These are phyloP conservation scores for Phytophthora pluvialis DNA, from an alignment of 352 stramenopile species.

Conservation along the genomic window DNA sequence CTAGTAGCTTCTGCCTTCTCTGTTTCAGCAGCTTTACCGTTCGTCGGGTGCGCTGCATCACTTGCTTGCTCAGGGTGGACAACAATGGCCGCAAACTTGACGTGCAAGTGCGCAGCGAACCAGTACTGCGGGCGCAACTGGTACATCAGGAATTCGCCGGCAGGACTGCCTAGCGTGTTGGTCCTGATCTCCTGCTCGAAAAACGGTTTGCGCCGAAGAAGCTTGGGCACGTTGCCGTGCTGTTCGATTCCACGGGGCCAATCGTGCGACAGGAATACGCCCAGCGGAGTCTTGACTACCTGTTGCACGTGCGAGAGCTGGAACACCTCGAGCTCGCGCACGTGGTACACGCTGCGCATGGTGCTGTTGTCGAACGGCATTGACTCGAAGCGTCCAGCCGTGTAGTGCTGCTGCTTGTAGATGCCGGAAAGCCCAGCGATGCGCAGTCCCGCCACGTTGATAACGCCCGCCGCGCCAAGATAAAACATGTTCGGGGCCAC, in stretches of 20 bases:
- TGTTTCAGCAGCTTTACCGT: slow-evolving; percentile 3
- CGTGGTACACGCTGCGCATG: slow-evolving; percentile 96
- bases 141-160: slow-evolving; percentile 93
- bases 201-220: slow-evolving; percentile 96
- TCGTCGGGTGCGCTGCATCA: not conserved
- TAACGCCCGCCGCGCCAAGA: slow-evolving; percentile 93
- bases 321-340: slow-evolving; percentile 94
- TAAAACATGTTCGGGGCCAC: slow-evolving; percentile 99
- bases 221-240: slow-evolving; percentile 88
- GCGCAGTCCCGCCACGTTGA: slow-evolving; percentile 92
- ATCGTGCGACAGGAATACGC: slow-evolving; percentile 98
- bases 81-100: slow-evolving; percentile 98
- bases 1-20: slow-evolving; percentile 2
- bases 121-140: slow-evolving; percentile 94
- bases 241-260: slow-evolving; percentile 98
- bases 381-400: slow-evolving; percentile 89
- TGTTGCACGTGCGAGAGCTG: slow-evolving; percentile 86
- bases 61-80: slow-evolving; percentile 56
- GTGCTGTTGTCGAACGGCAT: slow-evolving; percentile 73
- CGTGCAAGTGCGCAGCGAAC: slow-evolving; percentile 98
- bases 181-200: slow-evolving; percentile 94
- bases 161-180: slow-evolving; percentile 94
- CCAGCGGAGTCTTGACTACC: slow-evolving; percentile 60
- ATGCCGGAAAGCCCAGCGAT: slow-evolving; percentile 99
- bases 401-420: slow-evolving; percentile 95